Evolutionary conservation across 2,329 filamentous ascomycete species (phyloP).

Genomic region (Microdochium bolleyi): DNA sequence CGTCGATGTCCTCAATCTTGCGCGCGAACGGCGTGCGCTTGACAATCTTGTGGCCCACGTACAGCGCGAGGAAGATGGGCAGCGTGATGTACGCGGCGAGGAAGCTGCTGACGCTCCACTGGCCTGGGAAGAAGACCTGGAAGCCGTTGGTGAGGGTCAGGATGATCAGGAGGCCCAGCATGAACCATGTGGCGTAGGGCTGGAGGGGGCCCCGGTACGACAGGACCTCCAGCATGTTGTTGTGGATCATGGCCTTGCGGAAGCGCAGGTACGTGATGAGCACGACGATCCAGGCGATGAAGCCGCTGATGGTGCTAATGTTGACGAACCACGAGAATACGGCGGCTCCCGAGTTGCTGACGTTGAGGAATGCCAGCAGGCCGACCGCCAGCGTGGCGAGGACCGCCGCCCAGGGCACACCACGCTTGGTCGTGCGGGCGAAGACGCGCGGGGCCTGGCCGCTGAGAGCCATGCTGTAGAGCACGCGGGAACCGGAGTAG

Average conservation of each 20-base stretch:
- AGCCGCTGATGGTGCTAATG: slow-evolving; percentile 55
- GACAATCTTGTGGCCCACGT: slow-evolving; percentile 50
- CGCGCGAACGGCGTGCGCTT: slow-evolving; percentile 34
- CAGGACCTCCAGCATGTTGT: slow-evolving; percentile 39
- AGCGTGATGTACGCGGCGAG: slow-evolving; percentile 57
- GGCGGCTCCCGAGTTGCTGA: slow-evolving; percentile 49
- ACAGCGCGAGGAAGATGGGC: slow-evolving; percentile 52
- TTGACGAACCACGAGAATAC: slow-evolving; percentile 69
- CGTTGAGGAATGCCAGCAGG: slow-evolving; percentile 62
- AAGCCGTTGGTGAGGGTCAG: slow-evolving; percentile 71
- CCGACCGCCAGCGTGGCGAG: slow-evolving; percentile 51
- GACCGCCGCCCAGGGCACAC: slow-evolving; percentile 51
- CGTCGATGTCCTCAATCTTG: slow-evolving; percentile 42
- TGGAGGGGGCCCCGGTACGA: slow-evolving; percentile 46
- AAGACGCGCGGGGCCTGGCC: slow-evolving; percentile 59
- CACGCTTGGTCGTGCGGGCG: slow-evolving; percentile 48
- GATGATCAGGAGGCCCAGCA: slow-evolving; percentile 48
- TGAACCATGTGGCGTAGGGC: slow-evolving; percentile 57
- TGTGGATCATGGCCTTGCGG: slow-evolving; percentile 43
- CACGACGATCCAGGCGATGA: slow-evolving; percentile 53
- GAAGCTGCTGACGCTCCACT: slow-evolving; percentile 58
- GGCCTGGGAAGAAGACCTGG: slow-evolving; percentile 59
- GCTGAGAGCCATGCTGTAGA: slow-evolving; percentile 60
- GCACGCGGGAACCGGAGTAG: slow-evolving; percentile 61
- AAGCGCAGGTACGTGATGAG: slow-evolving; percentile 53